phyloP scores from a whole-genome alignment of 805 yeast genomes.

The Saturnispora sanitii region DNA sequence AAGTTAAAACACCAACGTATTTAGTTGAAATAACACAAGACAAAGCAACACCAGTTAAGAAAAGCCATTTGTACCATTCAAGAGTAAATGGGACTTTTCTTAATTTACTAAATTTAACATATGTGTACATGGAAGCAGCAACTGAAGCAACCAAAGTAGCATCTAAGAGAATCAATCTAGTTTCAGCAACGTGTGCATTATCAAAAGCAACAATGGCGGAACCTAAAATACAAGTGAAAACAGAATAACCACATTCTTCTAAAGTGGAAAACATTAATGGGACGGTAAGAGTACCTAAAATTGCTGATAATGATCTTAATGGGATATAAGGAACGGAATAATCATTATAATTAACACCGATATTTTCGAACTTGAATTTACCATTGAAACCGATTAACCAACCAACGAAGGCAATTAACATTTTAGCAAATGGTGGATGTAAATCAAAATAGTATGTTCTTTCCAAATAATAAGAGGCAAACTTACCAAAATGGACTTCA shows the following conservation, averaged over 20 bases:
- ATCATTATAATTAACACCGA: constrained; percentile 73
- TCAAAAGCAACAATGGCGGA: constrained; percentile 71
- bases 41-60: constrained; percentile 71
- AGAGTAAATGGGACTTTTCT: constrained; percentile 55
- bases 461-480: constrained; percentile 77
- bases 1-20: constrained; percentile 92
- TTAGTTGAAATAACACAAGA: constrained; percentile 93
- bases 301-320: constrained; percentile 67
- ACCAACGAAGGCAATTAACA: constrained; percentile 85
- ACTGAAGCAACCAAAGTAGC: constrained; percentile 80
- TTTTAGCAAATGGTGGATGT: constrained; percentile 96
- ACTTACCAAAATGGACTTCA: constrained; percentile 53
- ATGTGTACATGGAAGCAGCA: constrained; percentile 68
- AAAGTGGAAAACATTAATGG: constrained; percentile 78
- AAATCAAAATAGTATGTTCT: constrained; percentile 91
- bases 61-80: constrained; percentile 84
- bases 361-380: constrained; percentile 79
- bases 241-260: constrained; percentile 74
- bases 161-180: constrained; percentile 84
- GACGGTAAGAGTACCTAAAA: constrained; percentile 73
- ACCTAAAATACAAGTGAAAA: constrained; percentile 71
- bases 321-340: constrained; percentile 82
- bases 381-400: constrained; percentile 87
- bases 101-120: constrained; percentile 68
- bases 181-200: constrained; percentile 83